Base-by-base conservation (phyloP, 805 yeast genomes). In the Lipomyces spencermartinsiae region DNA sequence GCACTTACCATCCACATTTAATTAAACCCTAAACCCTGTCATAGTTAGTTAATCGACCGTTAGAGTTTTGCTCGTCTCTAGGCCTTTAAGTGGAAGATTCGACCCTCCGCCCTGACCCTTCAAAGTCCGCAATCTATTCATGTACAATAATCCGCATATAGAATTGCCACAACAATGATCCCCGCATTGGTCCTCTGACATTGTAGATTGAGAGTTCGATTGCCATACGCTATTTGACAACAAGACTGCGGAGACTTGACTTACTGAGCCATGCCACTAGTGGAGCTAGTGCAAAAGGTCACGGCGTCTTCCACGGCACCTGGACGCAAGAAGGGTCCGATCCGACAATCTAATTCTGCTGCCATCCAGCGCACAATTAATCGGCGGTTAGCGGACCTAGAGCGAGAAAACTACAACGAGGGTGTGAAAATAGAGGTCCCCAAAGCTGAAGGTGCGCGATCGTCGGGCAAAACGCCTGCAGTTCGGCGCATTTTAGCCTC, bases 401-500 rank as follows among this genome's bases (percentile, higher is more conserved):
- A 79, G 56, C 66, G 78, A 9, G 81, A 79, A 62, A 79, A 79
- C 63, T 78, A 79, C 63, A 77, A 77, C 58, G 81, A 79, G 29
- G 63, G 66, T 12, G 77, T 74, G 22, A 76, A 74, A 57, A 73
- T 79, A 25, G 81, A 79, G 25, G 59, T 75, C 9, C 80, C 80
- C 5, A 72, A 73, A 31, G n/a, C 53, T 25, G 58, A 43, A 22
- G 39, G 37, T 4, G 55, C 62, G 16, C 31, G 62, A 19, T 35
- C 54, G 1, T 19, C 63, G 4, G 72, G 71, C 9, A 60, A 67
- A 31, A 73, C 74, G 19, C 61, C 69, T 5, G 71, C 55, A 19
- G 76, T 73, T 8, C 58, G 83, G 10, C 76, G 80, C 56, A 77
- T 82, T 12, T 72, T 81, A 10, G 79, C 74, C 6, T 78, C 82